Conservation (phyloP, 352 stramenopile species). For the Phytophthora quininea region DNA sequence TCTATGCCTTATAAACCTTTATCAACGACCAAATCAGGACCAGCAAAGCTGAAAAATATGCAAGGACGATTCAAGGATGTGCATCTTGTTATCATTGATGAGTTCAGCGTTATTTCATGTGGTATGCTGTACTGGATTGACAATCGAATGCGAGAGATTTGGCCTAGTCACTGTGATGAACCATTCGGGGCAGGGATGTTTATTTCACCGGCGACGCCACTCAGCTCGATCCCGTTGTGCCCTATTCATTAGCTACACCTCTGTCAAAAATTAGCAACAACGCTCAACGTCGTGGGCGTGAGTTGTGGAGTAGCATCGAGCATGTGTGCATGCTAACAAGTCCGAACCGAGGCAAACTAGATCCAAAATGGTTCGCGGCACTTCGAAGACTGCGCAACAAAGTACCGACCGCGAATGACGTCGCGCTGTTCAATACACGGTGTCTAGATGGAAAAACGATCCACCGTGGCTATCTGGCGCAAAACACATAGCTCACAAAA, state of each 20-base stretch:
- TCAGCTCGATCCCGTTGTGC: neutral
- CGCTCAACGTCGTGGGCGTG: neutral
- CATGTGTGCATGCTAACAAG: neutral
- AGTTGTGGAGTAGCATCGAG: neutral
- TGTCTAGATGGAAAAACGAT: neutral
- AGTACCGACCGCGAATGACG: neutral
- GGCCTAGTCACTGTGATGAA: neutral
- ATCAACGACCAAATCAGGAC: neutral
- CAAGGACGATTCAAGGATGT: neutral
- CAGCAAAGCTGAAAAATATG: neutral
- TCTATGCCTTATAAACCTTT: neutral
- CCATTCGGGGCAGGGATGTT: neutral
- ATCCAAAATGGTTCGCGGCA: neutral
- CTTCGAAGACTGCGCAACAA: neutral
- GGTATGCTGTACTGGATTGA: slow-evolving; percentile 1
- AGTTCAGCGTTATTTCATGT: slow-evolving; percentile 2
- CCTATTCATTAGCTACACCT: neutral
- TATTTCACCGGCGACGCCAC: neutral
- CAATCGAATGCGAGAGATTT: neutral
- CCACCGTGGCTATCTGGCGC: neutral
- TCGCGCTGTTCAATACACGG: neutral
- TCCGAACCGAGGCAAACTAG: neutral
- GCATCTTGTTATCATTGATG: neutral
- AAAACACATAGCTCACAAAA: slow-evolving; percentile 1
- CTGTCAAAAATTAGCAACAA: neutral